Conservation (phyloP, 2,329 filamentous ascomycete genomes). For the Fusarium chuoi region DNA sequence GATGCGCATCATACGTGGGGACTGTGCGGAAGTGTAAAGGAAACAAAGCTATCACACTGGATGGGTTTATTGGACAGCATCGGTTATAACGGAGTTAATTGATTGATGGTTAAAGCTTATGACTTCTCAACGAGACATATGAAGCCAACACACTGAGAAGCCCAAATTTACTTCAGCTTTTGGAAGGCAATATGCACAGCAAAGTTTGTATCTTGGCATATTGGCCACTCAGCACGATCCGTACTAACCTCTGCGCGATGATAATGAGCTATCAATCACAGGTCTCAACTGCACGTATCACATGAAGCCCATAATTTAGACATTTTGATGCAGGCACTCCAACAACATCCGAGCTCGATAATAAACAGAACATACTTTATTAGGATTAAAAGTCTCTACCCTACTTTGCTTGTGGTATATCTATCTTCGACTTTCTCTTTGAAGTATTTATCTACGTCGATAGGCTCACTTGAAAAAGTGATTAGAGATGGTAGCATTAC, state of each 20-base stretch:
- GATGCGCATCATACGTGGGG: accelerated
- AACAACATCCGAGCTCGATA: neutral
- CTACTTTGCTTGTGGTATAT: neutral
- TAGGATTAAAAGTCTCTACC: neutral
- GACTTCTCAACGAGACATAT: no score
- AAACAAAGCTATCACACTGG: accelerated
- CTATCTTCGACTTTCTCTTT: no score
- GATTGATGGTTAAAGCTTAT: no score
- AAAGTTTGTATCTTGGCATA: no score
- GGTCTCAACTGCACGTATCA: neutral
- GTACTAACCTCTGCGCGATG: neutral
- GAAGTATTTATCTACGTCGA: neutral
- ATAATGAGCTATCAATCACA: neutral
- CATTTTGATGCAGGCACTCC: neutral
- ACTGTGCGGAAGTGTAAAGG: neutral
- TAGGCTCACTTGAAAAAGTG: accelerated
- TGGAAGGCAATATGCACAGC: no score
- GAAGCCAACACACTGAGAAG: no score
- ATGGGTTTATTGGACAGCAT: neutral
- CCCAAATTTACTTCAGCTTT: no score
- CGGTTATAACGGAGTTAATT: no score
- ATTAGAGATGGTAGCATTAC: neutral
- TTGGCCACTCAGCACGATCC: neutral
- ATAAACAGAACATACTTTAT: neutral
- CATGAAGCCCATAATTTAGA: no score